Evolutionary conservation across 148 eudicot genomes (phyloP).

Genomic region (Silene conica): DNA sequence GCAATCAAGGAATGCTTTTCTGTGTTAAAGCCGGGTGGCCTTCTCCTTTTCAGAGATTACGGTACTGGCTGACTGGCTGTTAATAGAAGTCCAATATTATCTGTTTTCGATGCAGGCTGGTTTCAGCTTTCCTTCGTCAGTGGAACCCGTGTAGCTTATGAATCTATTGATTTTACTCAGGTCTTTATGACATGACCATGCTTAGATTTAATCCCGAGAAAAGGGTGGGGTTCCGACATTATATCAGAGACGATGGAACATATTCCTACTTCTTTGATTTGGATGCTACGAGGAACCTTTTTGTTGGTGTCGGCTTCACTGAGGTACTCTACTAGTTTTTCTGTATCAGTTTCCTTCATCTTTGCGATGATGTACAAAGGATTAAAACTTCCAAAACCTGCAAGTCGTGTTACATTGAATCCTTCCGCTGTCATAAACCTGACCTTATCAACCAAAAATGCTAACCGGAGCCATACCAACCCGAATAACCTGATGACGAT

Average conservation of each 20-base stretch:
- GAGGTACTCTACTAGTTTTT: constrained; percentile 47
- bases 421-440: too few species aligned
- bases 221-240: constrained; percentile 78
- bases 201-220: constrained; percentile 80
- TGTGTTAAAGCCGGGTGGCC: constrained; percentile 80
- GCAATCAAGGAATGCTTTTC: constrained; percentile 77
- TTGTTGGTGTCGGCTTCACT: constrained; percentile 63
- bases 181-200: constrained; percentile 98
- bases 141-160: constrained; percentile 9
- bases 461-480: too few species aligned
- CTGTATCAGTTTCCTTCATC: too few species aligned
- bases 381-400: too few species aligned
- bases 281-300: constrained; percentile 56
- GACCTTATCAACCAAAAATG: too few species aligned
- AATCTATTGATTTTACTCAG: constrained; percentile 33
- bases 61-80: constrained; percentile 54
- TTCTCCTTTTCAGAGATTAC: constrained; percentile 83
- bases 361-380: too few species aligned
- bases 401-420: too few species aligned
- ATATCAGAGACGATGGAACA: constrained; percentile 86
- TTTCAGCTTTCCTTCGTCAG: constrained; percentile 4
- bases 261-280: constrained; percentile 85
- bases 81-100: constrained; percentile 14
- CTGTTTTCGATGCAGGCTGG: background rate
- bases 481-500: background rate